Evolutionary conservation across 306 rosid species (phyloP).

Genomic region (Neltuma alba): DNA sequence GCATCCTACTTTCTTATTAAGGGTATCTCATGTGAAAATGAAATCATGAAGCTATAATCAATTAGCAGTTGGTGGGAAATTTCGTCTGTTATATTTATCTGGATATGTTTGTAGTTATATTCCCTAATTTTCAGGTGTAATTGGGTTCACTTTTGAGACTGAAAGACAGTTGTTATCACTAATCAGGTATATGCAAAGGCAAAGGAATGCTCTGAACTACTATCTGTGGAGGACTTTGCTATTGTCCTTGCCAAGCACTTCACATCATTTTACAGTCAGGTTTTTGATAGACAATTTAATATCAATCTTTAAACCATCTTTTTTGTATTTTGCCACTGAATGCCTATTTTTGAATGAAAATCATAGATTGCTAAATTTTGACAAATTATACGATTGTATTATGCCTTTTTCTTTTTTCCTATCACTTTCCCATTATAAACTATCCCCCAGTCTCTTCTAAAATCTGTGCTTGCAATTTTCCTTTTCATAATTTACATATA

Average conservation of each 20-base stretch:
- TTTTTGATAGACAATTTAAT: conserved; percentile 29
- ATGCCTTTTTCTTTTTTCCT: not conserved
- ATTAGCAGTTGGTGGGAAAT: not conserved
- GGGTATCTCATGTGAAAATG: conserved; percentile 11
- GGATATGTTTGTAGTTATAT: conserved; percentile 5
- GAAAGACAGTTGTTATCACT: conserved; percentile 41
- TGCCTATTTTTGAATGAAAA: not conserved
- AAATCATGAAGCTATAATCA: conserved; percentile 21
- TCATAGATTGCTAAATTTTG: not conserved
- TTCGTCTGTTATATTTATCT: not conserved
- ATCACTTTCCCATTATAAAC: not conserved
- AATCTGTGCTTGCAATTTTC: not conserved
- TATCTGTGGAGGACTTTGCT: conserved; percentile 87
- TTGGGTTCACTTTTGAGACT: conserved; percentile 26
- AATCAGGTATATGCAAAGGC: conserved; percentile 88
- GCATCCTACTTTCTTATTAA: conserved; percentile 14
- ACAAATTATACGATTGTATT: not conserved
- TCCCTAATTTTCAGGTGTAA: conserved; percentile 5
- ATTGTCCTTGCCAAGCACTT: conserved; percentile 85
- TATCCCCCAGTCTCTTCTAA: conserved; percentile 15
- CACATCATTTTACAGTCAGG: conserved; percentile 77
- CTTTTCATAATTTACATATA: conserved; percentile 2
- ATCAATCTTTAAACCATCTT: conserved; percentile 6
- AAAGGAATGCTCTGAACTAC: conserved; percentile 72
- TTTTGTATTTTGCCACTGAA: not conserved